A percentile compares a stretch with the other conserved stretches of the same genome.
phyloP scores from a whole-genome alignment of 2,329 filamentous ascomycete species.

The Neophaeococcomyces mojaviensis region DNA sequence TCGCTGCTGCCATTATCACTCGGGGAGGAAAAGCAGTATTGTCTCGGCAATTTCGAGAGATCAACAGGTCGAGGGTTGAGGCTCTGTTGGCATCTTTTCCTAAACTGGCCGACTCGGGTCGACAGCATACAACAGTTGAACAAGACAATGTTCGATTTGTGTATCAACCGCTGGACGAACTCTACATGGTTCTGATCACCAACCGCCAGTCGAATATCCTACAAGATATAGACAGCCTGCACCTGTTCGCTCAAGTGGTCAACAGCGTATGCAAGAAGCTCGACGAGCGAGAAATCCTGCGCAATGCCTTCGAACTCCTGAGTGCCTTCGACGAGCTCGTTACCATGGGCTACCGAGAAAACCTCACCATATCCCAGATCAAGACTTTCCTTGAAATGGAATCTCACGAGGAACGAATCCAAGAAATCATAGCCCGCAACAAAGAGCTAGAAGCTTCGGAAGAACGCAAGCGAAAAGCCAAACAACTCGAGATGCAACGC shows the following conservation, averaged over 20 bases:
- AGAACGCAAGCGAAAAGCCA: constrained; percentile 96
- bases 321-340: constrained; percentile 97
- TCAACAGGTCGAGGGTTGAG: constrained; percentile 93
- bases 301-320: constrained; percentile 91
- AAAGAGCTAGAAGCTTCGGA: constrained; percentile 98
- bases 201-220: constrained; percentile 99
- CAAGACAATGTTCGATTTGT: constrained; percentile 99
- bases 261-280: constrained; percentile 92
- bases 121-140: constrained; percentile 96
- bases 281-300: constrained; percentile 89
- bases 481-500: constrained; percentile 96
- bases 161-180: constrained; percentile 96
- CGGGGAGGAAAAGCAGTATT: constrained; percentile 96
- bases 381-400: constrained; percentile 99
- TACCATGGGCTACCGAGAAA: constrained; percentile 90
- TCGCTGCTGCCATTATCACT: constrained; percentile 98
- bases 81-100: constrained; percentile 93
- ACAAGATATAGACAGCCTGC: constrained; percentile 96
- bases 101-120: constrained; percentile 91
- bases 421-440: constrained; percentile 96
- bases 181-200: constrained; percentile 99
- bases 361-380: constrained; percentile 92
- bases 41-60: constrained; percentile 95
- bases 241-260: constrained; percentile 95
- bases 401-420: constrained; percentile 95